Base-by-base conservation (phyloP, 495 filamentous ascomycete genomes). In the Penicillium nucicola region DNA sequence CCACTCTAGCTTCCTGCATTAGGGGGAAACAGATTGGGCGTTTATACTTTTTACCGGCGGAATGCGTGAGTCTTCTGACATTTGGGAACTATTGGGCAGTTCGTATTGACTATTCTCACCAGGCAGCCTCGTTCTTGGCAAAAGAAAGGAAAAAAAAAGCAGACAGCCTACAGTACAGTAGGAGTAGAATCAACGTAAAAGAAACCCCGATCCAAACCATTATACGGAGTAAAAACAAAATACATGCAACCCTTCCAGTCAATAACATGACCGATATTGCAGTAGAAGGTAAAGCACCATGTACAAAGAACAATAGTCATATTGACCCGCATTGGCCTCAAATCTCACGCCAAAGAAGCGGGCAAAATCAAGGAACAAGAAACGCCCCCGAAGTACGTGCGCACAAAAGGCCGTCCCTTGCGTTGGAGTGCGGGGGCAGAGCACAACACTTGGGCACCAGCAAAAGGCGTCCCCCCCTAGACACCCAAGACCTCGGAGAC, bases 331-430 rank as follows among this genome's bases (percentile, higher is more conserved):
- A 52, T 45, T 35, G 35, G 42, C 23, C 30, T 19, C 46, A 15
- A 40, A 34, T 14, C 17, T 25, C 33, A 14, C 15, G n/a, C 25
- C 44, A 46, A 30, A n/a, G 15, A 2, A 2, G 25, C 14, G 23
- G 17, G 32, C 25, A 41, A 12, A 18, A 19, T 6, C n/a, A 35
- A 20, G 13, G 14, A 35, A 11, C 15, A 12, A 34, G 17, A 14
- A 28, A 13, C 10, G 7, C 38, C 30, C 32, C 32, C 15, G 22
- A 15, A n/a, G 37, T 38, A 25, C 17, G 51, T 58, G 46, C 51
- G 25, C 42, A 11, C 5, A 22, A 44, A 28, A 19, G 25, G 28
- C 19, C 36, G 17, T 25, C 53, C 57, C 57, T 60, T 60, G 57
- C 57, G 42, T 53, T 17, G 17, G 13, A 19, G 34, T 37, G 44